Evolutionary conservation across 768 basidiomycete species (phyloP).

Genomic region (Suillus cothurnatus): DNA sequence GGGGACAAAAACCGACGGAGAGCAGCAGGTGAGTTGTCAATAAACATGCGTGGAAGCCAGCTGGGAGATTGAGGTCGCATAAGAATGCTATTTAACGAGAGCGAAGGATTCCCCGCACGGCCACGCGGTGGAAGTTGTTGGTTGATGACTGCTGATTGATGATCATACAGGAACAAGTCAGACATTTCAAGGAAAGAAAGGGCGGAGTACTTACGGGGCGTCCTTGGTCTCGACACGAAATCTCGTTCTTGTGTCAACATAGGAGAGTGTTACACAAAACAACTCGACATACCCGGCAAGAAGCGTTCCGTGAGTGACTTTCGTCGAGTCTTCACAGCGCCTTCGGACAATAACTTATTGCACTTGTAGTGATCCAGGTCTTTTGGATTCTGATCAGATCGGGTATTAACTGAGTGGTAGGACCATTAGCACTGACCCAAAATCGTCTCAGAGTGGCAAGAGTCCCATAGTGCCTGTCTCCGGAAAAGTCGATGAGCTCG

Average conservation of each 20-base stretch:
- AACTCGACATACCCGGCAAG: background rate
- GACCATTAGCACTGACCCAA: constrained; percentile 18
- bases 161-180: background rate
- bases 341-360: constrained; percentile 19
- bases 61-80: constrained; percentile 6
- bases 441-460: constrained; percentile 33
- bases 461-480: constrained; percentile 29
- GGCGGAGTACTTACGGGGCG: background rate
- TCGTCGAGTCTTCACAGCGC: background rate
- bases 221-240: background rate
- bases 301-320: background rate
- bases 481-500: background rate
- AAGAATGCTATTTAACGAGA: constrained; percentile 1
- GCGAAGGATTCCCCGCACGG: background rate
- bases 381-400: constrained; percentile 7
- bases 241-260: background rate
- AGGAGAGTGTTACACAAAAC: background rate
- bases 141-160: background rate
- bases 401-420: background rate
- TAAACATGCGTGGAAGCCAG: constrained; percentile 16
- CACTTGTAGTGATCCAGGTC: constrained; percentile 30
- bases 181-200: background rate
- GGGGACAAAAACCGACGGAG: constrained; percentile 25
- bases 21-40: constrained; percentile 18
- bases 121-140: background rate